Evolutionary conservation across 441 rosid genomes (phyloP), one percentile per base, ranked within the genome.

Genomic region (Viola pubescens): DNA sequence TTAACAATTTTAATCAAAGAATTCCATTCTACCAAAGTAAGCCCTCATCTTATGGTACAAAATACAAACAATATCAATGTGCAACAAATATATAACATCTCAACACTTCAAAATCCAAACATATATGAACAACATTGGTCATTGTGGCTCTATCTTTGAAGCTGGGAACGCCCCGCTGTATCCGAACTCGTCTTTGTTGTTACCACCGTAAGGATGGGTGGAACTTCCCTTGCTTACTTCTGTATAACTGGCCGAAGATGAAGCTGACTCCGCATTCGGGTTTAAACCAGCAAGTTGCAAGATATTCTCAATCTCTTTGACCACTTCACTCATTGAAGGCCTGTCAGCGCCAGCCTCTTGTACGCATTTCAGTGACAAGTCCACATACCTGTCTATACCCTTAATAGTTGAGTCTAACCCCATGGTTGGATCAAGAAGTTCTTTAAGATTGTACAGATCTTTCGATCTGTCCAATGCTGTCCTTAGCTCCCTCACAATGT

Each of bases 401-500:
- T 73, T 65, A 6, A 78, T 77, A 11, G 73, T 60, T 11, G 66
- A n/a, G 10, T 64, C 66, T 13, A 40, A 66, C 42, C 41, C 58
- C 16, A 87, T 75, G 38, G 9, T 4, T 5, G 80, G 73, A 65
- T 80, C 84, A n/a, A 83, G 69, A n/a, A 80, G 9, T 50, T 70
- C 77, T 11, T 74, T 9, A 9, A 89, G 76, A 59, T 75, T 81
- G 63, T 80, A 80, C 52, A 80, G 26, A 16, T 71, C 78, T 59
- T 77, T 84, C 0, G 76, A 69, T 65, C 65, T 81, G 39, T 81
- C 75, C 82, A 89, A 69, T 19, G 60, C 76, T 39, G 11, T 63
- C 46, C 69, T 80, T 34, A 82, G 71, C 68, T 86, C 94, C 46
- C 74, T 81, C 54, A 82, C 96, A 2, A 89, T 82, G 56, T 82